Evolutionary conservation across 768 basidiomycete species (phyloP).

Genomic region (Austroboletus festivus): DNA sequence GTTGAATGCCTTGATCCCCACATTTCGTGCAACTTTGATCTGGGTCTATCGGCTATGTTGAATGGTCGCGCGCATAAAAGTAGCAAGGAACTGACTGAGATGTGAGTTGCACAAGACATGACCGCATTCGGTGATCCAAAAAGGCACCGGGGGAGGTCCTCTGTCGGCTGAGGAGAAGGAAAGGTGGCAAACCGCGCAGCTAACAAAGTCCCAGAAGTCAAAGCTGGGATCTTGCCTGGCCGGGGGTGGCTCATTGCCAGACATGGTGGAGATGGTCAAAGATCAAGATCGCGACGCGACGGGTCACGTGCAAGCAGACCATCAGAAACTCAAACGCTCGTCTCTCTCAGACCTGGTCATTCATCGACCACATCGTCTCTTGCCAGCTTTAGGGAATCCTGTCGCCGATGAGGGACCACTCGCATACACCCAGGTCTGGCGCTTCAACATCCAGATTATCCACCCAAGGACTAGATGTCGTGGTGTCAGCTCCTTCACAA

Average conservation of each 20-base stretch:
- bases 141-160: conserved; percentile 59
- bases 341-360: no score
- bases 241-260: conserved; percentile 4
- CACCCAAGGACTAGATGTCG: conserved; percentile 8
- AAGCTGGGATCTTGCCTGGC: conserved; percentile 29
- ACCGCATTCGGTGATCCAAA: conserved; percentile 88
- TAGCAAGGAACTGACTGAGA: conserved; percentile 53
- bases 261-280: conserved; percentile 3
- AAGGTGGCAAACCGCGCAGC: conserved; percentile 67
- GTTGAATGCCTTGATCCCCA: conserved; percentile 57
- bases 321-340: background rate
- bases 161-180: conserved; percentile 53
- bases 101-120: conserved; percentile 85
- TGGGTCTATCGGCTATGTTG: conserved; percentile 41
- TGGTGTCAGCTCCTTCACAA: background rate
- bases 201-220: conserved; percentile 81
- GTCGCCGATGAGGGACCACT: no score
- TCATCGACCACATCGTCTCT: background rate
- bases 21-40: conserved; percentile 78
- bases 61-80: background rate
- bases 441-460: background rate
- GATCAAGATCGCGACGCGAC: conserved; percentile 13
- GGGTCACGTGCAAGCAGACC: conserved; percentile 15
- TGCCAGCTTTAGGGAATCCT: background rate
- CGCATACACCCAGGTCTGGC: no score